Evolutionary conservation across 257 asterid species (phyloP), one percentile per base, ranked within the genome.

Genomic region (Leonotis leonurus): DNA sequence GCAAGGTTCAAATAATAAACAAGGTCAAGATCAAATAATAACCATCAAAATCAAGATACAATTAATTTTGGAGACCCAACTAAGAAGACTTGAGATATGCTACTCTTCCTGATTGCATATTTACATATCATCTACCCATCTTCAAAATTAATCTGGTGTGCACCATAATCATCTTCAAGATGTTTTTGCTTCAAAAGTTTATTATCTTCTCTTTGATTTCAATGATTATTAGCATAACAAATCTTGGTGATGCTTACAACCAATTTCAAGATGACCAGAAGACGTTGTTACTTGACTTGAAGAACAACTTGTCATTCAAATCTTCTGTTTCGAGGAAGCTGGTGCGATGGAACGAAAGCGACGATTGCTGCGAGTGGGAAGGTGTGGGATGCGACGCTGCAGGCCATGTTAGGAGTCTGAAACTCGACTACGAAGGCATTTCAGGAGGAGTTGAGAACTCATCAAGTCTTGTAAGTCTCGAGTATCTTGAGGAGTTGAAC

Each of bases 311-410:
- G 41, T 7, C 1, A 16, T 51, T 51, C 36, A 1, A 25, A 13
- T 51, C 57, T 25, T 51, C 57, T 26, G 0, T 50, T 11, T 50
- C 59, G 14, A 26, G 3, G 1, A 53, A 16, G 14, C n/a, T 53
- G 14, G 36, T 14, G 41, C 25, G 8, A 3, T 54, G 60, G 60
- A 29, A 54, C 30, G 7, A 54, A 17, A 3, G 12, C 0, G 26
- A 9, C 8, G 77, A 78, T 1, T 85, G 83, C 39, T 82, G 93
- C 75, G 11, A 5, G 1, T 80, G 85, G 87, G n/a, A 43, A 1
- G 79, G 93, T n/a, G 71, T 82, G 46, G 77, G 24, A 29, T 82
- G 85, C 33, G 78, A 78, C 35, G 20, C n/a, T 13, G 30, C 56
- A 0, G 85, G 85, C 5, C 77, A 53, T 8, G 81, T 78, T 16